These are phyloP conservation scores for Colletotrichum aenigma DNA, from an alignment of 2,329 filamentous ascomycete genomes.

Conservation along the genomic window DNA sequence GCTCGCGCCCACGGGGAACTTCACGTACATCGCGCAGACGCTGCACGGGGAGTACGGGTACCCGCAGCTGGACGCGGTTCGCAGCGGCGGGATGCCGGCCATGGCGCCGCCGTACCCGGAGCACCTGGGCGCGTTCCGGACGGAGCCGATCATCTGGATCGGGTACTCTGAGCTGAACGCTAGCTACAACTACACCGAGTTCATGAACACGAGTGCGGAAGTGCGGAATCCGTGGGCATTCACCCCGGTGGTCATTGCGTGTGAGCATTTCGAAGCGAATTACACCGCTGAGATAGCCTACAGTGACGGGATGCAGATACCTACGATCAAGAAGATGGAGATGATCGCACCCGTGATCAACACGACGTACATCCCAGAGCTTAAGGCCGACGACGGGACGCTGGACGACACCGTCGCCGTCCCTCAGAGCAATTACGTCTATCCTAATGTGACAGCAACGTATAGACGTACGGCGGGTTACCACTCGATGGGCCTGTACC, in stretches of 20 bases:
- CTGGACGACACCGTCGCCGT: constrained; percentile 31
- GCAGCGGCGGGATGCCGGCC: constrained; percentile 29
- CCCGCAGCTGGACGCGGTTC: constrained; percentile 24
- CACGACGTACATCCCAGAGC: constrained; percentile 26
- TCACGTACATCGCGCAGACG: constrained; percentile 33
- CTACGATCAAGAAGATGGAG: constrained; percentile 21
- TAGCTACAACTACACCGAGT: constrained; percentile 19
- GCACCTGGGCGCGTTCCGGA: constrained; percentile 33
- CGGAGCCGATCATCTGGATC: constrained; percentile 37
- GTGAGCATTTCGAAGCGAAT: constrained; percentile 35
- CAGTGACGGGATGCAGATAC: constrained; percentile 26
- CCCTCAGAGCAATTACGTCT: constrained; percentile 29
- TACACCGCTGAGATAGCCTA: constrained; percentile 33
- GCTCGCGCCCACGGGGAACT: constrained; percentile 29
- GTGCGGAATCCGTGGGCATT: constrained; percentile 21
- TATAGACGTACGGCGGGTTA: constrained; percentile 34
- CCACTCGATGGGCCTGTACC: constrained; percentile 31
- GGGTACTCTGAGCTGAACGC: constrained; percentile 31
- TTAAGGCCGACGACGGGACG: constrained; percentile 32
- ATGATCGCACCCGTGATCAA: constrained; percentile 29
- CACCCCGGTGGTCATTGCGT: constrained; percentile 34
- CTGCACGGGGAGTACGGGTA: constrained; percentile 31
- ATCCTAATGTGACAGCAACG: constrained; percentile 20
- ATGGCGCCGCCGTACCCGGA: constrained; percentile 23
- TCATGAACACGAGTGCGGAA: not conserved